Conservation (phyloP, 305 asterid genomes). For the Plantago lanceolata region DNA sequence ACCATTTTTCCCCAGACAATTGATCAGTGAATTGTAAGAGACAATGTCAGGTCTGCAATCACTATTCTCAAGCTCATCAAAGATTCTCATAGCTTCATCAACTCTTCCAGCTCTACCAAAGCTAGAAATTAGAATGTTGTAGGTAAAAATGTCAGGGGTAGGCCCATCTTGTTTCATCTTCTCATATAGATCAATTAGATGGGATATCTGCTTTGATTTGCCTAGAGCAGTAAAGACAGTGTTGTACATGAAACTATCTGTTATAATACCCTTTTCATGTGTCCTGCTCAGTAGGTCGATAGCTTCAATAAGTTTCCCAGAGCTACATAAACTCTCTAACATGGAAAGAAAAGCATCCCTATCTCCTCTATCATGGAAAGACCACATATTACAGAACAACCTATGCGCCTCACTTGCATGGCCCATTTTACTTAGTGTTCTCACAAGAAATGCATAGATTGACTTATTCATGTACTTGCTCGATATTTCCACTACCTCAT, state of each 20-base stretch:
- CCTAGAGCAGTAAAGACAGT: constrained; percentile 76
- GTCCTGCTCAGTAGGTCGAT: constrained; percentile 69
- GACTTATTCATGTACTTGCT: constrained; percentile 77
- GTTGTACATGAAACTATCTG: constrained; percentile 82
- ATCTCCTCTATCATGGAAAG: constrained; percentile 81
- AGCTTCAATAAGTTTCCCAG: constrained; percentile 71
- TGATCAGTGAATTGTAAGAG: constrained; percentile 82
- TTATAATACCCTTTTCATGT: constrained; percentile 69
- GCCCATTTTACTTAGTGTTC: constrained; percentile 69
- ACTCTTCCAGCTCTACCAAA: constrained; percentile 80
- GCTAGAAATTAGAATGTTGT: constrained; percentile 79
- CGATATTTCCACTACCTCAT: constrained; percentile 72
- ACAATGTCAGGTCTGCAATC: constrained; percentile 66
- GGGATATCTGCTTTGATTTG: constrained; percentile 55
- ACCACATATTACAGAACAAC: constrained; percentile 88
- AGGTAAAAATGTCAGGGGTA: constrained; percentile 75
- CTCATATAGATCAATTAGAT: constrained; percentile 63
- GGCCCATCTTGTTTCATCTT: constrained; percentile 83
- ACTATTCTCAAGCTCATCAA: constrained; percentile 86
- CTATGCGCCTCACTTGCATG: constrained; percentile 87
- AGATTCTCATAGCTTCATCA: constrained; percentile 64
- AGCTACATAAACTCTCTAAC: constrained; percentile 77
- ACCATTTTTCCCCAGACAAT: constrained; percentile 85
- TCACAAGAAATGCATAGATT: constrained; percentile 70
- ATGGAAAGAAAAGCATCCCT: constrained; percentile 74